Base-by-base conservation (phyloP, 1,139 yeast genomes). In the Yamadazyma buinensis region DNA sequence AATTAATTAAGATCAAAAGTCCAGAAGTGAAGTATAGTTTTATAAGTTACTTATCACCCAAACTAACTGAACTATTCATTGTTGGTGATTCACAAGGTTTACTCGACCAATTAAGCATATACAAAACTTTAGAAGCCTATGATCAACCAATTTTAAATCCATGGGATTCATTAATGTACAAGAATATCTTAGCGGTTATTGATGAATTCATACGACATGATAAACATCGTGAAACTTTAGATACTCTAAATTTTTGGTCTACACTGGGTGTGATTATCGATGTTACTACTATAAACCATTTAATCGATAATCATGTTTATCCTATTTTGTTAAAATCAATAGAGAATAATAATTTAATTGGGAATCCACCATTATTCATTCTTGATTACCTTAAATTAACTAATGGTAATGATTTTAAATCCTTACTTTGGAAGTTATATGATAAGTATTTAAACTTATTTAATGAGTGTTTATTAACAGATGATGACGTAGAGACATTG, bases 91-190 rank as follows among this genome's bases (percentile, higher is more conserved):
- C 38, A 1, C 37, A 32, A 6, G 27, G 12, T 2, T 26, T 46
- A 17, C 15, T 15, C 2, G 22, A 11, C 17, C 24, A 38, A 13
- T 28, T 32, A 5, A 13, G 25, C 15, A 11, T 24, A 5, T 44
- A 44, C 23, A 29, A 26, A 21, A 28, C 28, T 15, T 26, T 44
- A 3, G 17, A 33, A 12, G 38, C 27, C 4, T 27, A 14, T 22
- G 39, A 40, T 13, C 21, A 12, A 13, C 34, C 36, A 6, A 26
- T 28, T 14, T 19, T 45, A 15, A 44, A 44, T 36, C 47, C 48
- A 4, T 44, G 42, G 39, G 48, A 44, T 31, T 43, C 46, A 4
- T 18, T 41, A 12, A 33, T 44, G 3, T 44, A 43, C 26, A 32
- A 14, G 18, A 38, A 41, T 24, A 7, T 46, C 11, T 10, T 30